A percentile compares a stretch with the other conserved stretches of the same genome.
phyloP scores from a whole-genome alignment of 768 basidiomycete species.

The Russula emetica region DNA sequence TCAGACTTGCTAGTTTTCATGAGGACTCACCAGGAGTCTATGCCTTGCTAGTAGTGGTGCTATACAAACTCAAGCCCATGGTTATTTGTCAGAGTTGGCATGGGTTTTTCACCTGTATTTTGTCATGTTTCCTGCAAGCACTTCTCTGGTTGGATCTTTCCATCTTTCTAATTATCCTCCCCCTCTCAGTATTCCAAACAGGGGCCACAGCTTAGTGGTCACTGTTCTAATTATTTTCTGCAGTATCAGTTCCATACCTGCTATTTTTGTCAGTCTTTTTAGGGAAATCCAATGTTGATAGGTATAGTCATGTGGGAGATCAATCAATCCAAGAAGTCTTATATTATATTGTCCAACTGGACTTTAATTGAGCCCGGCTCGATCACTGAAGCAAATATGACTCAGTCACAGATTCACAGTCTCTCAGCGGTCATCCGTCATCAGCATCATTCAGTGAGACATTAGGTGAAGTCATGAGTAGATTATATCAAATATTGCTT shows the following conservation, averaged over 20 bases:
- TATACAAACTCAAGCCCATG: not conserved
- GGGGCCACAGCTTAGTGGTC: not conserved
- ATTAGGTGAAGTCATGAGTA: slow-evolving; percentile 1
- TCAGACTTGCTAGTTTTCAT: not conserved
- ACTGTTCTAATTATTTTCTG: not conserved
- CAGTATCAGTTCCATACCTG: not conserved
- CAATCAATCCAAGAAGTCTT: not conserved
- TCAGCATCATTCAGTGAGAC: not conserved
- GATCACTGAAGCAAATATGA: too few relatives aligned
- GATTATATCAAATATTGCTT: not conserved
- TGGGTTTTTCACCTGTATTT: not conserved
- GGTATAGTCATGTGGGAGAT: not conserved
- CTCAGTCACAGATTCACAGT: too few relatives aligned
- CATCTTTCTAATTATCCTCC: not conserved
- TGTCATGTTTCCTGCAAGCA: not conserved
- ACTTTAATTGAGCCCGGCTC: too few relatives aligned
- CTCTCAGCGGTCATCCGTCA: not conserved
- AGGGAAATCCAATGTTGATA: not conserved
- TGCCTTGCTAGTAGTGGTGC: not conserved
- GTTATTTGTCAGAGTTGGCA: not conserved
- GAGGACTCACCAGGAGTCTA: not conserved
- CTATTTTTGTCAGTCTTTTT: not conserved
- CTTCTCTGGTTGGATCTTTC: not conserved
- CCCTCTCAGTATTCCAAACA: not conserved
- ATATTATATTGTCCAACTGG: too few relatives aligned